These are phyloP conservation scores for Luffa aegyptiaca DNA, from an alignment of 306 rosid genomes.

Conservation along the genomic window DNA sequence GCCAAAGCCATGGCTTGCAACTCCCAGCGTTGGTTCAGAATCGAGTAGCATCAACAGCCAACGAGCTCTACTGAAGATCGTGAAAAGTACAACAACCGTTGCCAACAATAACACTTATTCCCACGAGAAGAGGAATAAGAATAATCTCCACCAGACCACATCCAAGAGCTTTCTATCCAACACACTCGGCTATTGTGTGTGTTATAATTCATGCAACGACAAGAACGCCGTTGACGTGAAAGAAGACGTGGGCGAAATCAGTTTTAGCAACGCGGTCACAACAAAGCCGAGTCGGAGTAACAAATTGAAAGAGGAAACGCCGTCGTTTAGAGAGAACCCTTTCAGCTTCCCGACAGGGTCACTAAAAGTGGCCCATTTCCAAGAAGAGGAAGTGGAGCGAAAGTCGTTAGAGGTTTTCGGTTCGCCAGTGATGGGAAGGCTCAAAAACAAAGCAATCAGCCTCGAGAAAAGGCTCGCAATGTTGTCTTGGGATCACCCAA, in stretches of 20 bases:
- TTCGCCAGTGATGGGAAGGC: slow-evolving; percentile 11
- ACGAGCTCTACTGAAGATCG: slow-evolving; percentile 24
- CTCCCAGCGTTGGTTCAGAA: slow-evolving; percentile 70
- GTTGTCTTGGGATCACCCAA: not conserved
- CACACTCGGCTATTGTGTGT: slow-evolving; percentile 34
- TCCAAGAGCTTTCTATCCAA: slow-evolving; percentile 12
- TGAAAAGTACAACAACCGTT: not conserved
- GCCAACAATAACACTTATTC: not conserved
- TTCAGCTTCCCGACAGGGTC: slow-evolving; percentile 22
- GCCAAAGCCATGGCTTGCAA: slow-evolving; percentile 22
- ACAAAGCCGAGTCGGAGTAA: not conserved
- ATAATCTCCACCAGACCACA: no score
- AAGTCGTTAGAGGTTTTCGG: slow-evolving; percentile 84
- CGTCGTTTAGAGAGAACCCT: not conserved
- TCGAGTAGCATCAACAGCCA: slow-evolving; percentile 72
- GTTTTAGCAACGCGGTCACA: slow-evolving; percentile 26
- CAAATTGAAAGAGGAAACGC: not conserved
- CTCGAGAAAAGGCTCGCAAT: slow-evolving; percentile 40
- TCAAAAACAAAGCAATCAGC: slow-evolving; percentile 32
- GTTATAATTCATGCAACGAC: slow-evolving; percentile 43
- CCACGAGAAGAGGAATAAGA: not conserved
- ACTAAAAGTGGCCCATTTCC: slow-evolving; percentile 12
- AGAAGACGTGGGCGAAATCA: slow-evolving; percentile 47
- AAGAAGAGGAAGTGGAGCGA: slow-evolving; percentile 21
- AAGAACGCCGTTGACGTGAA: slow-evolving; percentile 48